Percentiles rank a stretch among this genome's conserved stretches.
Conservation (phyloP, 148 eudicot species). For the Rhododendron kiyosumense region DNA sequence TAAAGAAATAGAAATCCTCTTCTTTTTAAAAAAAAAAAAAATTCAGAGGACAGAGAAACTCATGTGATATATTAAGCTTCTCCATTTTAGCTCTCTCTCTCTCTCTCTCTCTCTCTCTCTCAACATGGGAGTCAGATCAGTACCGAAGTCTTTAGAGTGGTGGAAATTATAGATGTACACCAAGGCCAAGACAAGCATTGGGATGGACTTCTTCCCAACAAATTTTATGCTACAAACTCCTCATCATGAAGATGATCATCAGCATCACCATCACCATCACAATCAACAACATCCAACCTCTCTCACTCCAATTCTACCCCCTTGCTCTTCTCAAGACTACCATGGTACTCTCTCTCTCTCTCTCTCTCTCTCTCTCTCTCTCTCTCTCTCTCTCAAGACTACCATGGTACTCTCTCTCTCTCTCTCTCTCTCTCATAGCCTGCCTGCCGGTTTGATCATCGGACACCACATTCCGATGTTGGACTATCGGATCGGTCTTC, state of each 20-base stretch:
- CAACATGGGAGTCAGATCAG: conserved; percentile 4
- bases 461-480: not conserved
- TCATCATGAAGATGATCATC: conserved; percentile 36
- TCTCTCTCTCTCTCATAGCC: not conserved
- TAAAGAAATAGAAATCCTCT: not conserved
- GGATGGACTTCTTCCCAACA: conserved; percentile 81
- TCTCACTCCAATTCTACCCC: conserved; percentile 52
- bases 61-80: conserved; percentile 14
- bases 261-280: not conserved
- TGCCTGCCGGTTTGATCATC: not conserved
- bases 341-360: conserved; percentile 39
- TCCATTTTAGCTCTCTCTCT: conserved; percentile 15
- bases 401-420: conserved; percentile 46
- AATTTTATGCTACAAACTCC: conserved; percentile 85
- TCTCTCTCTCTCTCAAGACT: conserved; percentile 37
- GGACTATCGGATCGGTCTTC: not conserved
- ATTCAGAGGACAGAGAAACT: not conserved
- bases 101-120: not conserved
- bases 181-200: conserved; percentile 48
- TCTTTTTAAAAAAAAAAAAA: not conserved
- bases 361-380: not conserved
- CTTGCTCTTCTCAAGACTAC: conserved; percentile 70
- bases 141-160: not conserved
- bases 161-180: conserved; percentile 2
- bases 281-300: conserved; percentile 43